A percentile compares a stretch with the other conserved stretches of the same genome.
phyloP scores from a whole-genome alignment of 345 rosid species.

The Eucalyptus curtisii region DNA sequence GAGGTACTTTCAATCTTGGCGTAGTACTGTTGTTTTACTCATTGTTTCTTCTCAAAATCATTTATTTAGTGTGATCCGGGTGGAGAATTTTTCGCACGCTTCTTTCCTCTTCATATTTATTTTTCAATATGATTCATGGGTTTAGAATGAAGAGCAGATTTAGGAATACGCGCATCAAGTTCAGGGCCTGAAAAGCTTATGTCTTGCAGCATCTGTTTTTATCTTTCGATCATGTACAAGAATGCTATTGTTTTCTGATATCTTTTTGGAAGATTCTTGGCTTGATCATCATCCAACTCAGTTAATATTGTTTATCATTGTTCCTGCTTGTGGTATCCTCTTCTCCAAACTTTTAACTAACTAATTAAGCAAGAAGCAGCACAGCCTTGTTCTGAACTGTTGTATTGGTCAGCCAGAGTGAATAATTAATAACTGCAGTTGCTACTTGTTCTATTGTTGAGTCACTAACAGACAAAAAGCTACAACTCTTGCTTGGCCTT shows the following conservation, averaged over 20 bases:
- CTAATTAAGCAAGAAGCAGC: background rate
- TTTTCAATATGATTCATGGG: background rate
- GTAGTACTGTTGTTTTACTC: background rate
- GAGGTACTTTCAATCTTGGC: background rate
- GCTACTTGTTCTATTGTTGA: background rate
- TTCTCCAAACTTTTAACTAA: background rate
- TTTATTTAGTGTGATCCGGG: background rate
- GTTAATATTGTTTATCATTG: background rate
- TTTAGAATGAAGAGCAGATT: background rate
- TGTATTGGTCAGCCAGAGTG: background rate
- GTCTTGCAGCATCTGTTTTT: background rate
- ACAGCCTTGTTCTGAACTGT: background rate
- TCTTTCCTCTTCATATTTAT: background rate
- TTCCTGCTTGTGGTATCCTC: background rate
- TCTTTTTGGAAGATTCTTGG: background rate
- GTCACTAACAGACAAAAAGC: background rate
- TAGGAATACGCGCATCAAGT: background rate
- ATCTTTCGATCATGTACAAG: background rate
- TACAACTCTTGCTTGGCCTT: background rate
- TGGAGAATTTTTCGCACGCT: background rate
- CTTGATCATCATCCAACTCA: background rate
- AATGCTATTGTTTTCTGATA: background rate
- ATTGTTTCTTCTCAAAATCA: background rate
- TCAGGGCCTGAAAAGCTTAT: background rate
- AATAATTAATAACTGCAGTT: background rate